Conservation (phyloP, 176 grass and related monocot genomes). For the Ananas comosus region DNA sequence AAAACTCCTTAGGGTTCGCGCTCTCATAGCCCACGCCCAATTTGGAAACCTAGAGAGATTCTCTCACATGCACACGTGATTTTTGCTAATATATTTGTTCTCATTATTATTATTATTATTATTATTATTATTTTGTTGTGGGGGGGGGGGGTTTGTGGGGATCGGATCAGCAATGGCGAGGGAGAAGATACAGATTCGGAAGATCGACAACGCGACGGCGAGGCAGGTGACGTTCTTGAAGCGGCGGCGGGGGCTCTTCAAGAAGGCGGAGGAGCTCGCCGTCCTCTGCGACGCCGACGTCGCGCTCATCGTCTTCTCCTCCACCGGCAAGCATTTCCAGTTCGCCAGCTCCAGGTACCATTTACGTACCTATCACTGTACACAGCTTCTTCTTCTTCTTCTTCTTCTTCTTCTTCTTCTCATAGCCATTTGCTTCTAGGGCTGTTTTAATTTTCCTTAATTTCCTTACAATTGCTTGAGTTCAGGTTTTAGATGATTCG, state of each 20-base stretch:
- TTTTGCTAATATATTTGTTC: not conserved
- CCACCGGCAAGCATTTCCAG: conserved; percentile 58
- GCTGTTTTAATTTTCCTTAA: too few relatives aligned
- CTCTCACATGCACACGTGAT: not conserved
- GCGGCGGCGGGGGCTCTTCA: conserved; percentile 66
- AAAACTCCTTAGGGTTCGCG: not conserved
- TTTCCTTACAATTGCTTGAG: too few relatives aligned
- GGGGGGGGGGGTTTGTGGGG: too few relatives aligned
- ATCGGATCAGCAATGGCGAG: conserved; percentile 17
- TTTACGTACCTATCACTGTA: not conserved
- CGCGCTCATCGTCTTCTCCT: conserved; percentile 69
- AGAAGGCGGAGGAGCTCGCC: conserved; percentile 79
- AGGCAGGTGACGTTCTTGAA: conserved; percentile 90
- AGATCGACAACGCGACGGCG: conserved; percentile 55
- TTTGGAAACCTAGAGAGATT: not conserved
- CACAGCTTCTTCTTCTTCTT: too few relatives aligned
- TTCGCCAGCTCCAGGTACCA: conserved; percentile 56
- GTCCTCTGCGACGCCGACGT: conserved; percentile 80
- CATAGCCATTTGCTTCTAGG: too few relatives aligned
- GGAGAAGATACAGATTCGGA: conserved; percentile 66
- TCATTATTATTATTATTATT: not conserved
- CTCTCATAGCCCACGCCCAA: not conserved
- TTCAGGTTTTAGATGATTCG: too few relatives aligned
- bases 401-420: too few relatives aligned
- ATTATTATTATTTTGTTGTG: too few relatives aligned